Percentiles rank a stretch among this genome's conserved stretches.
Conservation (phyloP, 768 basidiomycete genomes). For the Lactarius sanguifluus region DNA sequence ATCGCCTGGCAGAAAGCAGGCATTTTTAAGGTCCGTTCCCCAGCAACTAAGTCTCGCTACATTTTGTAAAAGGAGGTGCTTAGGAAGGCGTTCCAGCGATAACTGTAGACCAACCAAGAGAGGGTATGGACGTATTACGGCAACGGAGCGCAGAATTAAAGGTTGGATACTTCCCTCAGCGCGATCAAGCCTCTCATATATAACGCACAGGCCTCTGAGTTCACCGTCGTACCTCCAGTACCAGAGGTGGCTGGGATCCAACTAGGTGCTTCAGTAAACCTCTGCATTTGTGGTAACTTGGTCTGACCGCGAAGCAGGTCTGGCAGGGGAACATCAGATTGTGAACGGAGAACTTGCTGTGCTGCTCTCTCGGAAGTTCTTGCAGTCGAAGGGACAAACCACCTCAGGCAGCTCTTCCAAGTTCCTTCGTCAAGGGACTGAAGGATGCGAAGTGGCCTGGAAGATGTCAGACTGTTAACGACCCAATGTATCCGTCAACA, state of each 20-base stretch:
- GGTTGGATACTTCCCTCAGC: constrained; percentile 40
- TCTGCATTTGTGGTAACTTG: not conserved
- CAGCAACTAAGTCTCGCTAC: not conserved
- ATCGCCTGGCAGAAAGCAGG: constrained; percentile 97
- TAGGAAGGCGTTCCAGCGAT: constrained; percentile 83
- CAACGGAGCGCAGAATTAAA: constrained; percentile 64
- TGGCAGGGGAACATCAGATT: constrained; percentile 82
- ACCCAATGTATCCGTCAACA: constrained; percentile 49
- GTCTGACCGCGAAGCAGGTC: constrained; percentile 47
- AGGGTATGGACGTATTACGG: constrained; percentile 66
- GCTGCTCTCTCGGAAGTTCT: constrained; percentile 64
- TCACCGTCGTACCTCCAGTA: constrained; percentile 57
- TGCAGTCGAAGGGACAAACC: constrained; percentile 41
- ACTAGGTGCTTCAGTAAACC: constrained; percentile 50
- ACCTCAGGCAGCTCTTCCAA: constrained; percentile 44
- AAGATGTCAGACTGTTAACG: constrained; percentile 81
- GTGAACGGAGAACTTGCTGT: constrained; percentile 89
- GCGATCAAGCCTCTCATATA: constrained; percentile 14
- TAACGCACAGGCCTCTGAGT: constrained; percentile 57
- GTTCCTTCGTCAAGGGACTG: constrained; percentile 60
- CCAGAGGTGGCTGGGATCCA: constrained; percentile 52
- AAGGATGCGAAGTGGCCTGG: constrained; percentile 85
- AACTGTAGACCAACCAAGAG: constrained; percentile 72
- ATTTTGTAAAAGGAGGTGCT: not conserved
- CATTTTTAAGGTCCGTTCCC: constrained; percentile 78